Percentiles rank a stretch among this genome's conserved stretches.
Conservation (phyloP, 495 filamentous ascomycete genomes). For the Viridothelium virens region DNA sequence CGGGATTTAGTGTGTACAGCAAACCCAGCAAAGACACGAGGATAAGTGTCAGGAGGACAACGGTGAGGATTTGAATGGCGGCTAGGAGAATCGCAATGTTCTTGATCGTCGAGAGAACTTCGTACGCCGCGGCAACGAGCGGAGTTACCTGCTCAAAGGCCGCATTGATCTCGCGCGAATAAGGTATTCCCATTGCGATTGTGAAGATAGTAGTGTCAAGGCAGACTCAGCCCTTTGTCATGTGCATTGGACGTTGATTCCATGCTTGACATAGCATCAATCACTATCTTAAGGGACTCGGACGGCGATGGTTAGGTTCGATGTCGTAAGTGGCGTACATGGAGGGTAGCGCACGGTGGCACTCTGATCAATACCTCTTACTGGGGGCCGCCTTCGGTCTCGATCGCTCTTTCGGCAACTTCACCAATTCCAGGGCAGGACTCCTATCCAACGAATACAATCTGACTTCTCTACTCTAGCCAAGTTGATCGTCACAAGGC, state of each 20-base stretch:
- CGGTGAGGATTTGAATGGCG: constrained; percentile 28
- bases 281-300: not conserved
- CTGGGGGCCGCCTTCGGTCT: no score
- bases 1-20: constrained; percentile 28
- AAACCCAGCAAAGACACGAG: constrained; percentile 23
- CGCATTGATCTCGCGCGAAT: constrained; percentile 31
- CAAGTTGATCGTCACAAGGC: no score
- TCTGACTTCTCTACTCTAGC: no score
- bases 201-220: constrained; percentile 10
- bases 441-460: no score
- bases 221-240: not conserved
- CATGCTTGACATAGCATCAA: constrained; percentile 5
- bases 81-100: constrained; percentile 29
- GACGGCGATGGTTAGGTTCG: not conserved
- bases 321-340: not conserved
- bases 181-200: constrained; percentile 33
- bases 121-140: constrained; percentile 31
- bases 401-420: no score
- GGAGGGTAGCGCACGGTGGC: not conserved
- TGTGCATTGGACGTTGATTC: not conserved
- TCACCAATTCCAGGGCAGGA: no score
- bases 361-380: no score
- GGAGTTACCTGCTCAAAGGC: constrained; percentile 35
- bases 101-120: constrained; percentile 31
- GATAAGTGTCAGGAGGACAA: constrained; percentile 23